These are phyloP conservation scores for Omphalotus olearius DNA, from an alignment of 1,284 basidiomycete genomes.

Conservation along the genomic window DNA sequence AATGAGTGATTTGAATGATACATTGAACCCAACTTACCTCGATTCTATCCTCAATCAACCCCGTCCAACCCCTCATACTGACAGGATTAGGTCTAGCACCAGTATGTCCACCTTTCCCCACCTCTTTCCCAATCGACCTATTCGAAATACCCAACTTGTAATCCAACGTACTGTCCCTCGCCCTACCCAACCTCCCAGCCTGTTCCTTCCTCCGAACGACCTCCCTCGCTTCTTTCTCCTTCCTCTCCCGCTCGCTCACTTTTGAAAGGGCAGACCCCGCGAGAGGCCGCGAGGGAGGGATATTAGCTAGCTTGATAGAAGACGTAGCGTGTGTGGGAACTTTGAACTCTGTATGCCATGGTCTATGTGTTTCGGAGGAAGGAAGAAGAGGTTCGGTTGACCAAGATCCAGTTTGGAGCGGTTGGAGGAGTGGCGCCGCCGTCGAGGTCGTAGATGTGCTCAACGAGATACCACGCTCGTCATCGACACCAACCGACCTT, in stretches of 20 bases:
- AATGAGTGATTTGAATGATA: not conserved
- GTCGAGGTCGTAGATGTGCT: too few relatives aligned
- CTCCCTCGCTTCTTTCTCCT: slow-evolving; percentile 51
- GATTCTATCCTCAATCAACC: slow-evolving; percentile 76
- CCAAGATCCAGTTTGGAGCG: slow-evolving; percentile 29
- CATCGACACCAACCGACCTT: too few relatives aligned
- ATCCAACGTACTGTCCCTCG: slow-evolving; percentile 72
- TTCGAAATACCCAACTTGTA: slow-evolving; percentile 57
- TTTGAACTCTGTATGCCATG: slow-evolving; percentile 69
- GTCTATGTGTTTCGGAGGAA: slow-evolving; percentile 51
- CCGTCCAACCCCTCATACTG: slow-evolving; percentile 72
- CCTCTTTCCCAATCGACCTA: not conserved
- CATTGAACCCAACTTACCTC: slow-evolving; percentile 40
- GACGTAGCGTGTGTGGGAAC: slow-evolving; percentile 50
- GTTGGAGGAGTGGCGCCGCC: too few relatives aligned
- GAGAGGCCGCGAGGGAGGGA: slow-evolving; percentile 28
- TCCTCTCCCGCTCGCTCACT: slow-evolving; percentile 15
- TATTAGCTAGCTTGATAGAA: slow-evolving; percentile 48
- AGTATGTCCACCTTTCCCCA: slow-evolving; percentile 16
- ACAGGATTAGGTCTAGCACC: slow-evolving; percentile 47
- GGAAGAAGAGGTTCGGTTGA: slow-evolving; percentile 47
- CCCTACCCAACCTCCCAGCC: slow-evolving; percentile 56
- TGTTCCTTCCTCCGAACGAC: slow-evolving; percentile 46
- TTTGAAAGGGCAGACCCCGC: slow-evolving; percentile 13
- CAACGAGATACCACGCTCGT: too few relatives aligned